Percentiles rank a stretch among this genome's conserved stretches.
phyloP scores from a whole-genome alignment of 2,329 filamentous ascomycete genomes.

The Lasiodiplodia theobromae region DNA sequence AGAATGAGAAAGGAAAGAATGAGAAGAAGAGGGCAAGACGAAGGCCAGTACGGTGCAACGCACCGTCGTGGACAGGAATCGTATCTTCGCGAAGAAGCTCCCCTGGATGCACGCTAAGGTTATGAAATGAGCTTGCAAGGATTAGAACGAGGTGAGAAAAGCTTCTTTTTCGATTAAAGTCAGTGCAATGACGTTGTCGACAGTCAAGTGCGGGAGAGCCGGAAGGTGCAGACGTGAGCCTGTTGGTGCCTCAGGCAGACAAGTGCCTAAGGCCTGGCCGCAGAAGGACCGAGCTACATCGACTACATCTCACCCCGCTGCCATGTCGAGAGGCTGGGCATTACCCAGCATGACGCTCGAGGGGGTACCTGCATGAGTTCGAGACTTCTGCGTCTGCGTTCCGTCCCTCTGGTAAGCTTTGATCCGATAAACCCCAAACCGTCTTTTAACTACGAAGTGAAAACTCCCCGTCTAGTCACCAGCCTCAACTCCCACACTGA shows the following conservation, averaged over 20 bases:
- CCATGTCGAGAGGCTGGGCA: neutral
- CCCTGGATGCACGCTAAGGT: neutral
- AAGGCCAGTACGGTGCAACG: neutral
- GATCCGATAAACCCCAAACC: neutral
- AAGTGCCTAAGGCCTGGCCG: neutral
- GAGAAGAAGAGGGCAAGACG: neutral
- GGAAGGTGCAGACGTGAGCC: neutral
- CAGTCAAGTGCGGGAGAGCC: neutral
- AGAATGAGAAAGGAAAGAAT: neutral
- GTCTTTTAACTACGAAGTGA: neutral
- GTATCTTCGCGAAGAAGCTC: neutral
- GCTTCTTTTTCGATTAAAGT: neutral
- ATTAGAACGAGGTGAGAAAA: neutral
- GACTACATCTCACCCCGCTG: neutral
- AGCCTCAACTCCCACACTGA: neutral
- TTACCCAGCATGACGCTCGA: neutral
- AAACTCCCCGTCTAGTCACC: neutral
- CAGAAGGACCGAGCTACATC: conserved; percentile 9
- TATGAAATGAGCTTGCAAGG: neutral
- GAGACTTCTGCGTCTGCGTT: neutral
- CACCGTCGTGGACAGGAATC: neutral
- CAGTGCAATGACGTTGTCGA: neutral
- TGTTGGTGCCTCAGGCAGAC: neutral
- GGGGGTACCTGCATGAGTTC: neutral
- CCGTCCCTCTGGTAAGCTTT: neutral